Conservation (phyloP, 768 basidiomycete species). For the Trametes villosa region DNA sequence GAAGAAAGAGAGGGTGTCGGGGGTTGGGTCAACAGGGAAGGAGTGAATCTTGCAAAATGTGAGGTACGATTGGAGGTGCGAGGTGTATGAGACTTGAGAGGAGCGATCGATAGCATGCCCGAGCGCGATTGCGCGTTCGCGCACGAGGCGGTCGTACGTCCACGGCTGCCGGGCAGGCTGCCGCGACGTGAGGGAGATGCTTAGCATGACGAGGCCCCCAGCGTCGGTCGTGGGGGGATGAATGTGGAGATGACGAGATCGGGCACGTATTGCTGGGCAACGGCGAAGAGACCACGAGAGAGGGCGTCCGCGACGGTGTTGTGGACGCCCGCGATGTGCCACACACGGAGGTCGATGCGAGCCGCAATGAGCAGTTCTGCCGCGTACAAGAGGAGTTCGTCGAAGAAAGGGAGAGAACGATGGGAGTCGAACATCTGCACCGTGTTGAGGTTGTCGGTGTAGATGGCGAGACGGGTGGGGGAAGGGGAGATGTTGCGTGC, state of each 20-base stretch:
- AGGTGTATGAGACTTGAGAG: slow-evolving; percentile 34
- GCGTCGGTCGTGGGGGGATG: slow-evolving; percentile 26
- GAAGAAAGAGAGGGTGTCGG: slow-evolving; percentile 43
- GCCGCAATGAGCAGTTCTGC: slow-evolving; percentile 16
- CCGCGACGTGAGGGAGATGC: slow-evolving; percentile 22
- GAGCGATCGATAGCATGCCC: slow-evolving; percentile 35
- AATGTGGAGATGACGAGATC: background rate
- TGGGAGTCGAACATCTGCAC: slow-evolving; percentile 32
- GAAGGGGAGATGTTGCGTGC: background rate
- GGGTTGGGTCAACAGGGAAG: slow-evolving; percentile 41
- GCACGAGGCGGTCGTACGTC: slow-evolving; percentile 38
- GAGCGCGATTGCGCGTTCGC: slow-evolving; percentile 38
- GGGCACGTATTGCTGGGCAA: background rate
- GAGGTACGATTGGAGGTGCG: slow-evolving; percentile 44
- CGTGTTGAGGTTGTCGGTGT: slow-evolving; percentile 30
- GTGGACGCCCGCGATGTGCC: slow-evolving; percentile 28
- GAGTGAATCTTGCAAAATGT: slow-evolving; percentile 39
- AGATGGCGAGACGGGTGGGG: background rate
- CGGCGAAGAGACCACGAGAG: slow-evolving; percentile 16
- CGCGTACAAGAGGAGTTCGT: slow-evolving; percentile 21
- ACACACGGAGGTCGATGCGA: slow-evolving; percentile 25
- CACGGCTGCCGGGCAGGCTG: slow-evolving; percentile 41
- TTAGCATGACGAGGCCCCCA: slow-evolving; percentile 26
- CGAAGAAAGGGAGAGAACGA: slow-evolving; percentile 17
- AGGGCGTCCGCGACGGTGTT: slow-evolving; percentile 32